phyloP scores from a whole-genome alignment of 129 eudicot genomes.

The Tanacetum coccineum region DNA sequence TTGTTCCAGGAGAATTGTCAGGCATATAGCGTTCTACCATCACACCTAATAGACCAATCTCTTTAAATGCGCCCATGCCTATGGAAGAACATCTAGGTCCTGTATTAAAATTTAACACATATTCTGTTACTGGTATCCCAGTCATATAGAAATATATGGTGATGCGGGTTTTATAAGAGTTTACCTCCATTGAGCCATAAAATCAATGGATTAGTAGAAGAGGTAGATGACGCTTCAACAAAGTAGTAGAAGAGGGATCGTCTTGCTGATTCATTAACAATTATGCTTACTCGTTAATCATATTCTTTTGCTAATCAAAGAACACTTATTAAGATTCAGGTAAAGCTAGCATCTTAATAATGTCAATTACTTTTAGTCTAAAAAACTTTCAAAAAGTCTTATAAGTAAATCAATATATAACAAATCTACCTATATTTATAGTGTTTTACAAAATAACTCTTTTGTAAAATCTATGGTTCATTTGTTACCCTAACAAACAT shows the following conservation, averaged over 20 bases:
- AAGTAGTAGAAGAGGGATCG: conserved; percentile 1
- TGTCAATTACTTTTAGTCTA: too few relatives aligned
- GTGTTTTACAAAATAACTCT: too few relatives aligned
- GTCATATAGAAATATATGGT: not conserved
- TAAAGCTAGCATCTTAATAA: too few relatives aligned
- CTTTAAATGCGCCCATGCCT: not conserved
- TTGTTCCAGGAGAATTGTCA: not conserved
- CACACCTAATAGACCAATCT: not conserved
- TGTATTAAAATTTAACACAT: not conserved
- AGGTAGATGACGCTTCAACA: not conserved
- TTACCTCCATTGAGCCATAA: conserved; percentile 15
- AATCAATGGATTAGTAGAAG: not conserved
- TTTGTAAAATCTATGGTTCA: too few relatives aligned
- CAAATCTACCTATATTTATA: too few relatives aligned
- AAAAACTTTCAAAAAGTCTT: too few relatives aligned
- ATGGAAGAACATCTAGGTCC: conserved; percentile 2
- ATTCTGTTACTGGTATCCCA: not conserved
- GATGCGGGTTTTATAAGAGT: not conserved
- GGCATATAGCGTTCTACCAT: not conserved
- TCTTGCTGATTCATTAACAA: not conserved
- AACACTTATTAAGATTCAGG: too few relatives aligned
- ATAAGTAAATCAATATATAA: too few relatives aligned
- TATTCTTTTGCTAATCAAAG: too few relatives aligned
- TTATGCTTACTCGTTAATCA: too few relatives aligned
- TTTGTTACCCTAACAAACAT: too few relatives aligned